Percentiles rank a stretch among this genome's conserved stretches.
Evolutionary conservation across 108 stramenopile genomes (phyloP).

Genomic region (Poteriospumella lacustris): DNA sequence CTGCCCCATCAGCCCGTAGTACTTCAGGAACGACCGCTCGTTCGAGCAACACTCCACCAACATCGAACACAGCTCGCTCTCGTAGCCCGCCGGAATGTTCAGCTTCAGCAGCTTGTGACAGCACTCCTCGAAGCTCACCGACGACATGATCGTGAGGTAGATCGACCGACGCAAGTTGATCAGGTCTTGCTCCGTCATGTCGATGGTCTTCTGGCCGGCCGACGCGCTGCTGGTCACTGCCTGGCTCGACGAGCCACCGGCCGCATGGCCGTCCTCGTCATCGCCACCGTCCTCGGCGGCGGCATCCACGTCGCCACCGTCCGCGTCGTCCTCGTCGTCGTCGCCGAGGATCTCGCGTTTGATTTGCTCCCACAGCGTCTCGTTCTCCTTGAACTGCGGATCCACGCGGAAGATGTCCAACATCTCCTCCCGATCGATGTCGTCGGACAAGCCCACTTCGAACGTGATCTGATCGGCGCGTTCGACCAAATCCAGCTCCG

Average conservation of each 20-base stretch:
- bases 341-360: constrained; percentile 83
- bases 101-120: constrained; percentile 94
- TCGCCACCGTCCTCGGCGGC: constrained; percentile 50
- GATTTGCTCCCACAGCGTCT: constrained; percentile 77
- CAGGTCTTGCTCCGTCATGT: constrained; percentile 68
- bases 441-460: constrained; percentile 87
- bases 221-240: neutral
- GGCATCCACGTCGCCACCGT: no score
- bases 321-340: constrained; percentile 43
- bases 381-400: constrained; percentile 71
- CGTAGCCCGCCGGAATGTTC: constrained; percentile 74
- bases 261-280: constrained; percentile 40
- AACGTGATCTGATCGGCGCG: constrained; percentile 94
- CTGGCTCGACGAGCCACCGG: constrained; percentile 42
- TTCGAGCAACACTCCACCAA: constrained; percentile 96
- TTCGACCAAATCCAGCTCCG: constrained; percentile 93
- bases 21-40: constrained; percentile 86
- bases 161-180: constrained; percentile 92
- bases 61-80: constrained; percentile 77
- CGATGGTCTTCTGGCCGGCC: constrained; percentile 34
- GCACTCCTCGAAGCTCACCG: constrained; percentile 94
- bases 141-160: constrained; percentile 98
- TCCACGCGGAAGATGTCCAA: constrained; percentile 75
- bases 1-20: constrained; percentile 86
- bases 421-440: constrained; percentile 72